phyloP scores from a whole-genome alignment of 2,329 filamentous ascomycete genomes.

The Aspergillus sp. region DNA sequence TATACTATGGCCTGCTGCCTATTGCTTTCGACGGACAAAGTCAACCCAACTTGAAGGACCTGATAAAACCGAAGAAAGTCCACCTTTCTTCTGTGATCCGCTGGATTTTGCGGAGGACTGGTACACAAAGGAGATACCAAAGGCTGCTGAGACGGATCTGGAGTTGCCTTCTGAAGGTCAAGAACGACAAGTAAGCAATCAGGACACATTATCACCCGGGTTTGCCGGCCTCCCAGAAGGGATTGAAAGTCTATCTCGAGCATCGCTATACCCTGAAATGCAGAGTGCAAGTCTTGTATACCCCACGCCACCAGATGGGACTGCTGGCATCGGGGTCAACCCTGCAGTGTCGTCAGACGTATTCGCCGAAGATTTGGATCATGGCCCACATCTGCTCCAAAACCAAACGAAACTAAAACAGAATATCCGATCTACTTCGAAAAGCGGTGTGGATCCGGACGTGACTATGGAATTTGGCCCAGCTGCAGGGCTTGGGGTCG shows the following conservation, averaged over 20 bases:
- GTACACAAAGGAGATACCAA: slow-evolving; percentile 30
- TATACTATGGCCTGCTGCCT: slow-evolving; percentile 46
- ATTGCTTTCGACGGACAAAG: slow-evolving; percentile 42
- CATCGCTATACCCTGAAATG: slow-evolving; percentile 41
- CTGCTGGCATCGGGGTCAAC: slow-evolving; percentile 32
- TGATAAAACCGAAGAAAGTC: slow-evolving; percentile 19
- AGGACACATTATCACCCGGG: slow-evolving; percentile 24
- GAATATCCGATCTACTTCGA: slow-evolving; percentile 11
- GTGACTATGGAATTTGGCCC: slow-evolving; percentile 26
- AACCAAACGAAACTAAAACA: slow-evolving; percentile 16
- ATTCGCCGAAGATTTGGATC: slow-evolving; percentile 26
- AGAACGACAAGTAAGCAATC: slow-evolving; percentile 24
- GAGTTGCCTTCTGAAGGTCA: slow-evolving; percentile 19
- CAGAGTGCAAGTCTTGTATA: slow-evolving; percentile 48
- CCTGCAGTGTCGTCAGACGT: slow-evolving; percentile 20
- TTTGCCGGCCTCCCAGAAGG: slow-evolving; percentile 28
- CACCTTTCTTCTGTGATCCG: slow-evolving; percentile 33
- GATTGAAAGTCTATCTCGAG: slow-evolving; percentile 40
- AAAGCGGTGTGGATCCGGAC: slow-evolving; percentile 18
- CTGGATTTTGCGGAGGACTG: slow-evolving; percentile 46
- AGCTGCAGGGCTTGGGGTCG: slow-evolving; percentile 31
- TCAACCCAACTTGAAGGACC: slow-evolving; percentile 16
- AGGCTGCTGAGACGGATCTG: slow-evolving; percentile 18
- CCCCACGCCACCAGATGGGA: slow-evolving; percentile 55
- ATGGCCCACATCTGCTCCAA: slow-evolving; percentile 19